Evolutionary conservation across 345 rosid genomes (phyloP).

Genomic region (Salix dunnii): DNA sequence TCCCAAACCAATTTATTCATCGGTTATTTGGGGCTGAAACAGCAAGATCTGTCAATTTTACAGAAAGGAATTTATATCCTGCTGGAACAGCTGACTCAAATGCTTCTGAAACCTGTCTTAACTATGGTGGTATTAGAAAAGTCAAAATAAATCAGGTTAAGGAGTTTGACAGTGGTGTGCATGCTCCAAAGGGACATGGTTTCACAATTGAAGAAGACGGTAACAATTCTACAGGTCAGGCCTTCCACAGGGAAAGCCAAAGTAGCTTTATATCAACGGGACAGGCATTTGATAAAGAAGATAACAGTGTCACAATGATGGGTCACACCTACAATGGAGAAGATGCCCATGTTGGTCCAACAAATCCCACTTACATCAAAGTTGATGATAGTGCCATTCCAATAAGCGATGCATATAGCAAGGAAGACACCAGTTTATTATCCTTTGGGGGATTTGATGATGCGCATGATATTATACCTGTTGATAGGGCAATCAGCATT

Average conservation of each 20-base stretch:
- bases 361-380: slow-evolving; percentile 30
- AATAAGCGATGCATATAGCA: slow-evolving; percentile 33
- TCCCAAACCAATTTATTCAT: slow-evolving; percentile 58
- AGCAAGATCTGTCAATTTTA: slow-evolving; percentile 48
- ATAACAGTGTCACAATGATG: slow-evolving; percentile 41
- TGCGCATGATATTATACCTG: slow-evolving; percentile 44
- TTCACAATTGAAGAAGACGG: slow-evolving; percentile 32
- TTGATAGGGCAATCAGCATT: slow-evolving; percentile 36
- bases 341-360: slow-evolving; percentile 27
- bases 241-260: slow-evolving; percentile 42
- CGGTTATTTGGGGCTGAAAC: slow-evolving; percentile 63
- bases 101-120: slow-evolving; percentile 50
- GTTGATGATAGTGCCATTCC: slow-evolving; percentile 32
- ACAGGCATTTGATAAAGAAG: slow-evolving; percentile 34
- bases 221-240: slow-evolving; percentile 37
- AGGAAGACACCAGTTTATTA: slow-evolving; percentile 52
- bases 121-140: slow-evolving; percentile 55
- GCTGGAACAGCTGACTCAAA: slow-evolving; percentile 37
- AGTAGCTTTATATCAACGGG: slow-evolving; percentile 40
- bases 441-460: slow-evolving; percentile 60
- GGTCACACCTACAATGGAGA: slow-evolving; percentile 42
- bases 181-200: slow-evolving; percentile 38
- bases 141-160: slow-evolving; percentile 62
- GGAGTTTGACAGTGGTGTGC: slow-evolving; percentile 41
- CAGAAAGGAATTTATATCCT: slow-evolving; percentile 44